Base-by-base conservation (phyloP, 805 yeast genomes). In the Lipomyces chichibuensis region DNA sequence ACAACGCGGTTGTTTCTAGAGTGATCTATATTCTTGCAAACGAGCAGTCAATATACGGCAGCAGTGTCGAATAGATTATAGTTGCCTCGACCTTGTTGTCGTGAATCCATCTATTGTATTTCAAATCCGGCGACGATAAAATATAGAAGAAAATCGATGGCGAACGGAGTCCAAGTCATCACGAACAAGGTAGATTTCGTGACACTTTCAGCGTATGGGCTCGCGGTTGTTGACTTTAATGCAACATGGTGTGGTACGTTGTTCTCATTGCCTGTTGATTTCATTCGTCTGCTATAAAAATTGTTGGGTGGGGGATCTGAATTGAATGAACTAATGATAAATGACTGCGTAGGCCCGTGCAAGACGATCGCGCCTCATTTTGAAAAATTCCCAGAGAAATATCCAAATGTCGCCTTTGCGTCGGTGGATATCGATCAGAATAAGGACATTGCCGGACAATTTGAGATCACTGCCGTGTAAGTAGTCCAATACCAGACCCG, bases 241-340 rank as follows among this genome's bases (percentile, higher is more conserved):
- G 69, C 69, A 9, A 43, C 56, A 1, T 65, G 69, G 69, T 65
- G 69, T 32, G 69, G 69, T 65, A 54, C 7, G 69, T 65, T 9
- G 5, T 13, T 13, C 14, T 43, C 32, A 23, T n/a, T 25, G 14
- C 33, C 27, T 20, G 54, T 8, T 17, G 46, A 20, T 13, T 59
- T 25, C 7, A 23, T 32, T 17, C 1, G 39, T 23, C 27, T 27
- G 11, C 11, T 14, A 39, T 17, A 20, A 17, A 14, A 29, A 33
- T 33, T 37, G 39, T 37, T 33, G 17, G 32, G 32, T 29, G 32
- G 32, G 32, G 32, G 32, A 29, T 29, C 32, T 29, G 32, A 4
- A 27, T 27, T 27, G 29, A 29, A 1, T 29, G 32, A 29, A 29
- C 20, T 17, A 27, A 27, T 23, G 29, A 35, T 8, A 4, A 8